These are phyloP conservation scores for Tolypocladium paradoxum DNA, from an alignment of 2,329 filamentous ascomycete species.

Conservation along the genomic window DNA sequence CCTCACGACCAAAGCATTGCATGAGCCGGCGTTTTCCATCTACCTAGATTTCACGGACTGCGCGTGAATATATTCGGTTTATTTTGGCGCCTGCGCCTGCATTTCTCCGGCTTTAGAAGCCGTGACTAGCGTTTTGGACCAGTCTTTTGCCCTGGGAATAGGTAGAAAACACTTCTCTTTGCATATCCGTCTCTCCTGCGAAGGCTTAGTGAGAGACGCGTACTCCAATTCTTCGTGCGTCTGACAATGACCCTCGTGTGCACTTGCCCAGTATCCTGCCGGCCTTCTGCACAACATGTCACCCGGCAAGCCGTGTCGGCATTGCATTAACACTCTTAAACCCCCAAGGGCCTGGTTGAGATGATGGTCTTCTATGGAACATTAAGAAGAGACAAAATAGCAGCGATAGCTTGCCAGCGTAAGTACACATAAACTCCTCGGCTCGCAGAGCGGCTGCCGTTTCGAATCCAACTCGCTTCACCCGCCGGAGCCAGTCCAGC, in stretches of 20 bases:
- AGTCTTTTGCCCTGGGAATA: not conserved
- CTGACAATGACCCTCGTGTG: not conserved
- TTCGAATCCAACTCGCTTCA: not conserved
- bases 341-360: not conserved
- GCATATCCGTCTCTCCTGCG: not conserved
- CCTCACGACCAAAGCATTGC: conserved; percentile 16
- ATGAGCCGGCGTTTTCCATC: conserved; percentile 15
- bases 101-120: not conserved
- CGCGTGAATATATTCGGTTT: conserved; percentile 11
- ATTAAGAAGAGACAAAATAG: not conserved
- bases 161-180: not conserved
- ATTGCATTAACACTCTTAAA: not conserved
- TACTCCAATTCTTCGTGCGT: not conserved
- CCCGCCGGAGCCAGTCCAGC: not conserved
- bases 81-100: not conserved
- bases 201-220: not conserved
- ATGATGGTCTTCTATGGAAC: not conserved
- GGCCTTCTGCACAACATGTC: not conserved
- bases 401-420: not conserved
- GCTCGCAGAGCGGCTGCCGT: not conserved
- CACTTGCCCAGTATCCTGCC: no score
- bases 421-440: not conserved
- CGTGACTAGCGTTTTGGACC: not conserved
- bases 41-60: conserved; percentile 19
- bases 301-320: no score